A percentile compares a stretch with the other conserved stretches of the same genome.
Evolutionary conservation across 352 stramenopile genomes (phyloP).

Genomic region (Pythium dissimile): DNA sequence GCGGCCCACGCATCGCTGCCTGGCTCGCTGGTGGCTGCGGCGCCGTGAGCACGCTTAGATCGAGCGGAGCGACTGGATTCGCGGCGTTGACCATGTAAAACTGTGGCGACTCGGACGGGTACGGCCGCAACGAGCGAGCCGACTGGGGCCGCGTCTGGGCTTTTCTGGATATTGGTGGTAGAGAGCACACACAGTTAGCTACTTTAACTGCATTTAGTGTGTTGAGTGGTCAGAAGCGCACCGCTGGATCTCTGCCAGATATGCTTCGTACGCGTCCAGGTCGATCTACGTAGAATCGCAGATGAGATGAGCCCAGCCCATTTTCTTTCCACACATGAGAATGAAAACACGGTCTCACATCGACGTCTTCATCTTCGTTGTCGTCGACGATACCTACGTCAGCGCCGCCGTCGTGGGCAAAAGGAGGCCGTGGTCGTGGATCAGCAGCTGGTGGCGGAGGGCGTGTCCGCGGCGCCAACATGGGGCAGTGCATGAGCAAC

Average conservation of each 20-base stretch:
- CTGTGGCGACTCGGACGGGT: slow-evolving; percentile 42
- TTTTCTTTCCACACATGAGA: too few relatives aligned
- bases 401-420: slow-evolving; percentile 3
- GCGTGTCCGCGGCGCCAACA: slow-evolving; percentile 10
- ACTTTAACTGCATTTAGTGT: too few relatives aligned
- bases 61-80: slow-evolving; percentile 26
- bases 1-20: not conserved
- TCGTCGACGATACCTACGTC: not conserved
- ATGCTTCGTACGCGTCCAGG: slow-evolving; percentile 60
- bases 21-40: not conserved
- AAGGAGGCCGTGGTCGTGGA: not conserved
- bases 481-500: slow-evolving; percentile 3
- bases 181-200: too few relatives aligned
- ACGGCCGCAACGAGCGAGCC: slow-evolving; percentile 29
- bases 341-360: not conserved
- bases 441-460: not conserved
- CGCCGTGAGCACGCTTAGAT: slow-evolving; percentile 5
- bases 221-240: too few relatives aligned
- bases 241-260: slow-evolving; percentile 47
- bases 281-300: slow-evolving; percentile 36
- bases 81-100: slow-evolving; percentile 54
- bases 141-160: slow-evolving; percentile 34
- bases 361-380: slow-evolving; percentile 27
- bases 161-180: slow-evolving; percentile 25
- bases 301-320: not conserved